Conservation (phyloP, 495 filamentous ascomycete genomes). For the Penicillium subrubescens region DNA sequence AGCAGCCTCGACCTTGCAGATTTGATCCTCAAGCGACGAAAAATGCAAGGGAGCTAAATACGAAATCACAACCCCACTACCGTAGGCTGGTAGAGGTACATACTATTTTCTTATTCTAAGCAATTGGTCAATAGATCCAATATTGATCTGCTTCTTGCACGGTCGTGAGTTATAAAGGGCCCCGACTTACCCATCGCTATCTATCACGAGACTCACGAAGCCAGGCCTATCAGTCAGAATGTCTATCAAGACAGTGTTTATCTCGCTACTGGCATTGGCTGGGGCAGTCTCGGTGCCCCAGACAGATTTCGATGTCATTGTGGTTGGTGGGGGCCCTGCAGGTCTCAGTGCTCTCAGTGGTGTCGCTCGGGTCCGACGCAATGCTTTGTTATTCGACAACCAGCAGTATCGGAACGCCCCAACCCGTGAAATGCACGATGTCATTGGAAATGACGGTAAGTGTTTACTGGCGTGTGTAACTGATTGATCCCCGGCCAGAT, state of each 20-base stretch:
- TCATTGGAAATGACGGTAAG: constrained; percentile 58
- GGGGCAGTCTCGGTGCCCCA: constrained; percentile 22
- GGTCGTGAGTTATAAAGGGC: neutral
- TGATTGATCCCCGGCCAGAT: neutral
- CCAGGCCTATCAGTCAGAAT: neutral
- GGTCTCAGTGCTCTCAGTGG: constrained; percentile 53
- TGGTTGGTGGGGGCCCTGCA: constrained; percentile 38
- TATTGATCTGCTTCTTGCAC: neutral
- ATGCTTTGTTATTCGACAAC: constrained; percentile 56
- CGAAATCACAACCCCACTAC: neutral
- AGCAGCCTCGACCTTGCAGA: neutral
- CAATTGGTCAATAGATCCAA: neutral
- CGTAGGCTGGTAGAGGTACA: neutral
- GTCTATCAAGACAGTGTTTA: neutral
- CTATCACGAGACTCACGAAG: neutral
- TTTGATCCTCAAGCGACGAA: neutral
- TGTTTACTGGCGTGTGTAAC: neutral
- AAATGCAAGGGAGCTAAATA: neutral
- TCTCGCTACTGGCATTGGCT: neutral
- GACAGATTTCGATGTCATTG: constrained; percentile 37
- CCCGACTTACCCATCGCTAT: neutral
- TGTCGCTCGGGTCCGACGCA: constrained; percentile 55
- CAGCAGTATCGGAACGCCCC: constrained; percentile 57
- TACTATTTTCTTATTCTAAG: neutral
- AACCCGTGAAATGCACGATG: constrained; percentile 59